Evolutionary conservation across 495 filamentous ascomycete genomes (phyloP).

Genomic region (Xylaria grammica): DNA sequence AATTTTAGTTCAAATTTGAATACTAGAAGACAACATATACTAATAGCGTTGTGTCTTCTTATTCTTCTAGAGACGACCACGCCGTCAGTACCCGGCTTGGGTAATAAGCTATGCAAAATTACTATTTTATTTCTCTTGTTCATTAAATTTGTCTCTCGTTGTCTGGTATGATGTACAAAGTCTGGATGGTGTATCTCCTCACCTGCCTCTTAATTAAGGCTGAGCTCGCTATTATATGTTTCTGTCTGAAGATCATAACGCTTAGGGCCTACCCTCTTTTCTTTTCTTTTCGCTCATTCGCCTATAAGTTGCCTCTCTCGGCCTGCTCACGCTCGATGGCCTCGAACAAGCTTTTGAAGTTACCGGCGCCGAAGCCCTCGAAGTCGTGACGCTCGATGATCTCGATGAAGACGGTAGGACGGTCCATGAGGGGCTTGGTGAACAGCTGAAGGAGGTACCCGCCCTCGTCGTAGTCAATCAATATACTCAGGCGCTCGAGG

Average conservation of each 20-base stretch:
- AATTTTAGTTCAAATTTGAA: no score
- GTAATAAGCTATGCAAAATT: no score
- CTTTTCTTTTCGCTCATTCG: neutral
- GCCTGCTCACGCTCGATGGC: slow-evolving; percentile 91
- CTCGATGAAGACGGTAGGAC: slow-evolving; percentile 92
- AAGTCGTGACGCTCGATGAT: slow-evolving; percentile 91
- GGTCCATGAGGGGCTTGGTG: slow-evolving; percentile 90
- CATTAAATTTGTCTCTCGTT: neutral
- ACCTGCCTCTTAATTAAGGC: neutral
- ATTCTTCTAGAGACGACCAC: no score
- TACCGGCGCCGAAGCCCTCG: slow-evolving; percentile 89
- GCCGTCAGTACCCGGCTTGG: no score
- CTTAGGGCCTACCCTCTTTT: no score
- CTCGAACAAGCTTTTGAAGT: slow-evolving; percentile 92
- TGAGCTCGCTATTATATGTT: neutral
- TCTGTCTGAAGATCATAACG: neutral
- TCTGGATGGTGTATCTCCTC: no score
- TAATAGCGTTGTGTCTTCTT: no score
- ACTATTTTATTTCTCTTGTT: no score
- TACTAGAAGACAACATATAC: no score
- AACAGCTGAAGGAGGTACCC: slow-evolving; percentile 88
- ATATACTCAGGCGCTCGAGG: slow-evolving; percentile 73
- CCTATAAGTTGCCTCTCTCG: slow-evolving; percentile 75
- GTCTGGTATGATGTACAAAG: slow-evolving; percentile 1
- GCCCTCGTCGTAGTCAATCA: slow-evolving; percentile 90